These are phyloP conservation scores for Stramenopiles sp. DNA, from an alignment of 352 stramenopile genomes.

Conservation along the genomic window DNA sequence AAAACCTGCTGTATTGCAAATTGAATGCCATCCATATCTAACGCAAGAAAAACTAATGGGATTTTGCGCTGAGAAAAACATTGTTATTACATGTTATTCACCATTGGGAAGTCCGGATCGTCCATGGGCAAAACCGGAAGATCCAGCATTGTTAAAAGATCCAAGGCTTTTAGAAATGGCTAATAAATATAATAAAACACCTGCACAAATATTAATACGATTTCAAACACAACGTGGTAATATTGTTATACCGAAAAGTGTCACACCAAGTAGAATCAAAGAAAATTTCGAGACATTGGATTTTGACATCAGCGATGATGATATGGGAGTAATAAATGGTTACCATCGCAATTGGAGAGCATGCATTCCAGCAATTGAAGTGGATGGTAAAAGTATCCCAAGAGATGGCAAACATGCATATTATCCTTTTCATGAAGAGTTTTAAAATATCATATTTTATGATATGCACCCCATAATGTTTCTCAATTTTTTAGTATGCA, in stretches of 20 bases:
- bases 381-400: background rate
- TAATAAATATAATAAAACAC: slow-evolving; percentile 23
- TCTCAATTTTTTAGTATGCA: too few relatives aligned
- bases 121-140: slow-evolving; percentile 11
- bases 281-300: slow-evolving; percentile 29
- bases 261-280: slow-evolving; percentile 22
- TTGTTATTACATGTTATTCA: slow-evolving; percentile 36
- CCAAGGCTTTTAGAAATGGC: slow-evolving; percentile 18
- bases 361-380: background rate
- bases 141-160: slow-evolving; percentile 16
- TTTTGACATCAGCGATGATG: slow-evolving; percentile 23
- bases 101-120: slow-evolving; percentile 43
- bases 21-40: slow-evolving; percentile 48
- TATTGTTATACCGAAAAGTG: slow-evolving; percentile 36
- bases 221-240: slow-evolving; percentile 40
- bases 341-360: slow-evolving; percentile 18
- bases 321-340: slow-evolving; percentile 17
- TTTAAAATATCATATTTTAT: too few relatives aligned
- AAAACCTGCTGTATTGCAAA: slow-evolving; percentile 36
- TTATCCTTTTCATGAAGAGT: background rate
- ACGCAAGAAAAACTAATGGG: slow-evolving; percentile 30
- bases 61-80: slow-evolving; percentile 31
- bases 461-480: too few relatives aligned
- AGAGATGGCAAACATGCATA: background rate
- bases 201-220: slow-evolving; percentile 34